phyloP scores from a whole-genome alignment of 2,329 filamentous ascomycete genomes.

The Aschersonia sp. region DNA sequence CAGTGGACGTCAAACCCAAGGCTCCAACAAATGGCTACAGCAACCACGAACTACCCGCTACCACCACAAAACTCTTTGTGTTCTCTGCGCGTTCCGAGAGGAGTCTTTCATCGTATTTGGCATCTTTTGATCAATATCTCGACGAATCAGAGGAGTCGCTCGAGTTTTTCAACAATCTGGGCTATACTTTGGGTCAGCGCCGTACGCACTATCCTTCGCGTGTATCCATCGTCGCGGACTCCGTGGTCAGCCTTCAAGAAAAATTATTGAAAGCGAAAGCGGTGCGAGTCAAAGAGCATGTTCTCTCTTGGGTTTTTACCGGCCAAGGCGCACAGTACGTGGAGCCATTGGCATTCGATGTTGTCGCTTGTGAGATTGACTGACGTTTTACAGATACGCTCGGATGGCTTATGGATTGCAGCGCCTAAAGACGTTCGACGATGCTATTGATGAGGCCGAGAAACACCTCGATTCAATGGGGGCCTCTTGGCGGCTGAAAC shows the following conservation, averaged over 20 bases:
- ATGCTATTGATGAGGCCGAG: conserved; percentile 8
- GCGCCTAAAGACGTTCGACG: conserved; percentile 2
- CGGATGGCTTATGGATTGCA: conserved; percentile 3
- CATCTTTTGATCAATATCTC: conserved; percentile 10
- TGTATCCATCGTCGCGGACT: conserved; percentile 3
- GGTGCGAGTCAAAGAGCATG: not conserved
- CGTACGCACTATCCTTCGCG: conserved; percentile 11
- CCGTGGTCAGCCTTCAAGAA: conserved; percentile 3
- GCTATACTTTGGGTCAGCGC: conserved; percentile 14
- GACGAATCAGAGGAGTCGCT: conserved; percentile 1
- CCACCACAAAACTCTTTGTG: conserved; percentile 3
- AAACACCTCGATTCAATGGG: conserved; percentile 7
- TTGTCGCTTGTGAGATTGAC: not conserved
- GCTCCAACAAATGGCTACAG: not conserved
- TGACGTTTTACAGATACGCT: not conserved
- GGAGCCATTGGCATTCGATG: conserved; percentile 2
- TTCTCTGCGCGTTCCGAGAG: conserved; percentile 6
- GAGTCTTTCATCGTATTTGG: conserved; percentile 7
- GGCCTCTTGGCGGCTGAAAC: conserved; percentile 11
- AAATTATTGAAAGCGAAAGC: conserved; percentile 2
- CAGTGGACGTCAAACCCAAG: no score
- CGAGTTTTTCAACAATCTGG: conserved; percentile 7
- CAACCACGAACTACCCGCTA: not conserved
- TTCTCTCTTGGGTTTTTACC: conserved; percentile 14
- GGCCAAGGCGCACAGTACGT: conserved; percentile 20